Conservation (phyloP, 371 early-diverging fungal genomes). For the Syncephalastrum sp. region DNA sequence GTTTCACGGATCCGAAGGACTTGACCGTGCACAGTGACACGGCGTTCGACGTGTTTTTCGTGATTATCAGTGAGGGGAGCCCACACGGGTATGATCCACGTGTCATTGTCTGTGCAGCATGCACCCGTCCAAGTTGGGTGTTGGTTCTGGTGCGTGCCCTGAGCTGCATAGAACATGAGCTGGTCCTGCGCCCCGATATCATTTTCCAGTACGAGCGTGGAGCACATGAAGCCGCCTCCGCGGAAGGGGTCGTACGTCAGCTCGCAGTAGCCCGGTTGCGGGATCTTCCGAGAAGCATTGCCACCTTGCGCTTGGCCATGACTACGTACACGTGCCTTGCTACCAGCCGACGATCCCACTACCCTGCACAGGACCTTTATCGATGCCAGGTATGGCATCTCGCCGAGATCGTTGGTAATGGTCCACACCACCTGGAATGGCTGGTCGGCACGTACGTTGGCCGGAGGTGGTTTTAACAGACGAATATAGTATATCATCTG, state of each 20-base stretch:
- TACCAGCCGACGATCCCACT: constrained; percentile 1
- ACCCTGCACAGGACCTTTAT: constrained; percentile 15
- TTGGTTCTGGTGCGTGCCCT: background rate
- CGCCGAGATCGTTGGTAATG: constrained; percentile 47
- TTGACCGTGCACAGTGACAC: constrained; percentile 17
- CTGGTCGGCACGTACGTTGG: constrained; percentile 17
- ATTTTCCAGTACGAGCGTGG: constrained; percentile 16
- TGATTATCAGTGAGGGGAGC: constrained; percentile 23
- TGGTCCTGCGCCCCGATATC: constrained; percentile 8
- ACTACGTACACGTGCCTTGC: constrained; percentile 12
- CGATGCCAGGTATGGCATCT: constrained; percentile 28
- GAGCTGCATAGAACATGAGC: constrained; percentile 13
- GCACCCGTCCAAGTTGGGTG: constrained; percentile 28
- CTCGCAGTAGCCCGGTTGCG: background rate
- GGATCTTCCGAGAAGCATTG: constrained; percentile 10
- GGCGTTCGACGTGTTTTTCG: constrained; percentile 15
- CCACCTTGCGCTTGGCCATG: constrained; percentile 1
- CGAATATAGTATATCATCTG: constrained; percentile 29
- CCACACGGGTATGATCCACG: constrained; percentile 43
- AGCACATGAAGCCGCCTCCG: constrained; percentile 32
- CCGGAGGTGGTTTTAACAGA: constrained; percentile 45
- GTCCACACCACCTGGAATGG: constrained; percentile 48
- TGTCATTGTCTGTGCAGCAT: constrained; percentile 3
- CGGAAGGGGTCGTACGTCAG: constrained; percentile 29
- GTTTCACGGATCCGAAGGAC: constrained; percentile 34